These are phyloP conservation scores for Sideroxylon spinosum DNA, from an alignment of 179 eudicot species.

Conservation along the genomic window DNA sequence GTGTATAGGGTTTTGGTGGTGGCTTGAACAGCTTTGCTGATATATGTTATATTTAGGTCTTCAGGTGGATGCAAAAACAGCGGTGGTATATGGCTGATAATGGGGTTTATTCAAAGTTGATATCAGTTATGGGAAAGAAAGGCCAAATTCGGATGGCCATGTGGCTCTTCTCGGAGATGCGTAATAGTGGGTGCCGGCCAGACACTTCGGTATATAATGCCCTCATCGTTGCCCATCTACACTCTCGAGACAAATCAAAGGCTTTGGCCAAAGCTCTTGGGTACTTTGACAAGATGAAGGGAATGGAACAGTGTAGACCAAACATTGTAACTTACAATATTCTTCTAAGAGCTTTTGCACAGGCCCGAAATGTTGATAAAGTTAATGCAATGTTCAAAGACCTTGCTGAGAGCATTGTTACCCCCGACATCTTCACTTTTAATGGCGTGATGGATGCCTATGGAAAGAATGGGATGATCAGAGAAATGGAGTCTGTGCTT, in stretches of 20 bases:
- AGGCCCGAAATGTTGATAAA: constrained; percentile 59
- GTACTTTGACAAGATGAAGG: constrained; percentile 91
- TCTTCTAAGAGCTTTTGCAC: constrained; percentile 89
- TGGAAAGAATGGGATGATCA: constrained; percentile 92
- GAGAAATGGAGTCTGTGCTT: constrained; percentile 79
- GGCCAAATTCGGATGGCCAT: constrained; percentile 91
- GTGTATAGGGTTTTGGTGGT: not conserved
- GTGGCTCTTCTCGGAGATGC: constrained; percentile 99
- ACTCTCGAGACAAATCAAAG: constrained; percentile 80
- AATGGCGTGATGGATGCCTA: constrained; percentile 96
- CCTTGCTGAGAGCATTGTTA: constrained; percentile 64
- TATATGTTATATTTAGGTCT: constrained; percentile 50
- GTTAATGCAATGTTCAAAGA: constrained; percentile 72
- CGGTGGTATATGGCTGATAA: constrained; percentile 94
- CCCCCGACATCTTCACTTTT: constrained; percentile 78
- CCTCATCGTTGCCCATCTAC: constrained; percentile 83
- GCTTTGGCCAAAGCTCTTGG: constrained; percentile 73
- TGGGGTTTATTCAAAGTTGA: constrained; percentile 84
- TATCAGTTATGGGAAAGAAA: constrained; percentile 94
- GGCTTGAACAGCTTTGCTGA: not conserved
- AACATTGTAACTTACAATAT: constrained; percentile 86
- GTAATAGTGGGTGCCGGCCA: constrained; percentile 88
- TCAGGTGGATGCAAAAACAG: constrained; percentile 99
- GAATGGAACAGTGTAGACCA: constrained; percentile 71
- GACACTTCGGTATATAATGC: constrained; percentile 92